Evolutionary conservation across 176 grass and related monocot genomes (phyloP), one percentile per base, ranked within the genome.

Genomic region (Carex cristatella): DNA sequence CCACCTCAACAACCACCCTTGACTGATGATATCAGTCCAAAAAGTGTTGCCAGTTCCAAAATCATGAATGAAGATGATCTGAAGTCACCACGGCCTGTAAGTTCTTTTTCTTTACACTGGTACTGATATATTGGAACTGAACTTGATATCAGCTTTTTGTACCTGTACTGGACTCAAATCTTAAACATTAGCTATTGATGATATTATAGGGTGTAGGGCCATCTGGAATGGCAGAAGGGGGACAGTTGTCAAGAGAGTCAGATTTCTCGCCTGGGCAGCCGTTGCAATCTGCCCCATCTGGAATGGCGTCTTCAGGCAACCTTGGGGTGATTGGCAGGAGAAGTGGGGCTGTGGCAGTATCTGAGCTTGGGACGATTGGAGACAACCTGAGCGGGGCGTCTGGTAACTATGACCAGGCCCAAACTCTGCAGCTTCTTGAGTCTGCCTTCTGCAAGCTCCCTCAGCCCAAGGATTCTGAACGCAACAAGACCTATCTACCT

Each of bases 351-450:
- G 49, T 64, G 7, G 38, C 44, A 49, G 13, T 86, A 61, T 79
- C 90, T 81, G 95, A 98, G 81, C 88, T 98, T 84, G 92, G 95
- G 84, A 81, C 91, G 56, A 92, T 94, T 49, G 97, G 93, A 35
- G 93, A 99, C 87, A 96, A 91, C 86, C 82, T 98, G 61, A 91
- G 86, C 49, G 90, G 85, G 53, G 55, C 82, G 70, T 76, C 75
- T 38, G 88, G 82, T 67, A 86, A 38, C 86, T 94, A 94, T 4
- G 93, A 99, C 89, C 90, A 87, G n/a, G 67, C 87, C 77, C 90
- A 99, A 84, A 95, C 90, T 88, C 28, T 99, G 71, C 93, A 99
- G 90, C 89, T 99, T 85, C 93, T 99, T 15, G 93, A 99, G 90
- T 85, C 97, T 91, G 93, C 93, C 69, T 99, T 86, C 79, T 88